Base-by-base conservation (phyloP, 1,284 basidiomycete genomes). In the Sporisorium graminicola region DNA sequence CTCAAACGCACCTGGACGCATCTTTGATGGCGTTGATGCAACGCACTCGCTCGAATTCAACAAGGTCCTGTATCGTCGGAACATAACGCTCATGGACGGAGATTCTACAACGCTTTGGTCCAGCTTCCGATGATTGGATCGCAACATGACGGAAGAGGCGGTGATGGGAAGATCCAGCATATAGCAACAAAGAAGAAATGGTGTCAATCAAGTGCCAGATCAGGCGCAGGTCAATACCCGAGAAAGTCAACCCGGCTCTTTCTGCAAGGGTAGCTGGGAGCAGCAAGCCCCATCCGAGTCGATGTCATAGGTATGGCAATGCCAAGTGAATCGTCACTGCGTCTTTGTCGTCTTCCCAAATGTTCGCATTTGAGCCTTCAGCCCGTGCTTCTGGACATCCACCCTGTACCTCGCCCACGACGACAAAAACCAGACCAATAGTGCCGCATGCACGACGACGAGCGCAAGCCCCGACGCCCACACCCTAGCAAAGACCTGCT, bases 391-490 rank as follows among this genome's bases (percentile, higher is more conserved):
- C 64, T 60, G 57, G 1, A 72, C 57, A 14, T 62, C 47, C 5
- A 68, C 51, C 42, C 74, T 62, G 27, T 63, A 67, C 13, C 51
- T 49, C 1, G 68, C 47, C 83, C 83, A 85, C 10, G 80, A 73
- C 9, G 65, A 58, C 40, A 85, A 26, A 40, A 77, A 81, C 52
- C 65, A 60, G 18, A 65, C 62, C 35, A 80, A 33, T 31, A 82
- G 42, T 20, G 31, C 65, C 2, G 74, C 64, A 42, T 85, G 82
- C 18, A 67, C 60, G 3, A 57, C 64, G 9, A 85, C 40, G 20
- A 84, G 58, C 47, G 66, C 63, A 14, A 85, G 54, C 7, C 81
- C 70, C 4, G 73, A 67, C 35, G 77, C 67, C 83, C 83, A 85
- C 2, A 80, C 59, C 14, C 68, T 58, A 1, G 78, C 65, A 55